These are phyloP conservation scores for Epichloe sylvatica DNA, from an alignment of 2,329 filamentous ascomycete genomes.

Conservation along the genomic window DNA sequence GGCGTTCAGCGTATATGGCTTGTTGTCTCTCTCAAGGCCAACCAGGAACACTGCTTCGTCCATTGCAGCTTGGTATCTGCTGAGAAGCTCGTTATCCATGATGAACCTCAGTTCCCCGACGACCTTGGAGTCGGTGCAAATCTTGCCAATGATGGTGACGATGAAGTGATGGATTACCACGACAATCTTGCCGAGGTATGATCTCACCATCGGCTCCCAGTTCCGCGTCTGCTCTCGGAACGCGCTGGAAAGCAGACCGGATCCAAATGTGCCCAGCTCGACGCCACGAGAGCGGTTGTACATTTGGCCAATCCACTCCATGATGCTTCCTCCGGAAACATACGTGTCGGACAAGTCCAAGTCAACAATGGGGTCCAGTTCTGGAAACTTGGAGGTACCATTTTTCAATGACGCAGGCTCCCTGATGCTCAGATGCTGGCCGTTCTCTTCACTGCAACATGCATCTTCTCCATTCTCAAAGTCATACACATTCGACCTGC, in stretches of 20 bases:
- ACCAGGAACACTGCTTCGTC: constrained; percentile 38
- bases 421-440: background rate
- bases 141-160: constrained; percentile 21
- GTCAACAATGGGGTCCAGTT: constrained; percentile 4
- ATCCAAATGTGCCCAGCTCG: constrained; percentile 17
- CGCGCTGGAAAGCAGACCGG: constrained; percentile 25
- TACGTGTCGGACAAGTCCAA: background rate
- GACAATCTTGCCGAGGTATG: constrained; percentile 38
- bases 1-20: constrained; percentile 36
- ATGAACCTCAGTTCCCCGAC: constrained; percentile 28
- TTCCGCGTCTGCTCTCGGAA: constrained; percentile 42
- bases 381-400: background rate
- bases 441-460: background rate
- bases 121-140: constrained; percentile 31
- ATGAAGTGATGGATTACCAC: constrained; percentile 40
- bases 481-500: background rate
- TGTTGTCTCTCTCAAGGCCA: constrained; percentile 31
- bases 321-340: background rate
- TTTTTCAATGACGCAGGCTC: background rate
- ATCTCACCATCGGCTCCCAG: constrained; percentile 34
- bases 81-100: constrained; percentile 31
- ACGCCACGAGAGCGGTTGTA: constrained; percentile 4
- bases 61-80: constrained; percentile 33
- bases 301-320: constrained; percentile 13
- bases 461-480: background rate